Conservation (phyloP, 371 early-diverging fungal genomes). For the Syncephalastrum monosporum region DNA sequence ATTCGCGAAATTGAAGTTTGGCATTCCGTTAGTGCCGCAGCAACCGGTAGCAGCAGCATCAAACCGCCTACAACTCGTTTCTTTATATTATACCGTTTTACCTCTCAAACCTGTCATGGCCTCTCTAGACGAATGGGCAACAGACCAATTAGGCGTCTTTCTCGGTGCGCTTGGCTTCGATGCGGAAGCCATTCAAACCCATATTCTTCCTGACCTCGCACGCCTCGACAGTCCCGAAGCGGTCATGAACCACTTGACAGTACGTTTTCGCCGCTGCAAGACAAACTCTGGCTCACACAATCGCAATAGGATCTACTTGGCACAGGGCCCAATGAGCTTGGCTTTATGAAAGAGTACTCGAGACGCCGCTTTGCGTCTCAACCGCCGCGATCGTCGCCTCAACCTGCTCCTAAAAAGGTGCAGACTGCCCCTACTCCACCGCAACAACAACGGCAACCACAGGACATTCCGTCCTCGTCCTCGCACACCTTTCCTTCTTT, state of each 20-base stretch:
- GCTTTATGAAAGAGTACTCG: constrained; percentile 4
- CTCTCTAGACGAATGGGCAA: constrained; percentile 31
- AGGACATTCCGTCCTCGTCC: constrained; percentile 2
- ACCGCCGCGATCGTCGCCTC: constrained; percentile 33
- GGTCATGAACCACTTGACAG: constrained; percentile 38
- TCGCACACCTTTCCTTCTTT: constrained; percentile 2
- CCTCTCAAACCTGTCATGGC: too few relatives aligned
- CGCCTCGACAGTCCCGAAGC: constrained; percentile 29
- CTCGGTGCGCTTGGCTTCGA: constrained; percentile 37
- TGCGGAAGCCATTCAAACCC: constrained; percentile 35
- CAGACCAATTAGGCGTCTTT: constrained; percentile 39
- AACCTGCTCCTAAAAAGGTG: constrained; percentile 15
- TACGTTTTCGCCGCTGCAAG: constrained; percentile 8
- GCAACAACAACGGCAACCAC: background rate
- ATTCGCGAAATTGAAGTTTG: too few relatives aligned
- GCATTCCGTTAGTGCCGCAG: too few relatives aligned
- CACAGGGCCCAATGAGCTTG: background rate
- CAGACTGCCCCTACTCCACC: constrained; percentile 6
- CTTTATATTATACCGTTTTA: too few relatives aligned
- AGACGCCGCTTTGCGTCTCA: constrained; percentile 39
- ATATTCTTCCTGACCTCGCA: constrained; percentile 42
- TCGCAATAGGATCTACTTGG: background rate
- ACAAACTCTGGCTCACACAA: background rate
- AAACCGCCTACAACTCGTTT: too few relatives aligned
- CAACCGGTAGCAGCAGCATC: too few relatives aligned